A percentile compares a stretch with the other conserved stretches of the same genome.
Conservation (phyloP, 306 rosid genomes). For the Glycine latifolia region DNA sequence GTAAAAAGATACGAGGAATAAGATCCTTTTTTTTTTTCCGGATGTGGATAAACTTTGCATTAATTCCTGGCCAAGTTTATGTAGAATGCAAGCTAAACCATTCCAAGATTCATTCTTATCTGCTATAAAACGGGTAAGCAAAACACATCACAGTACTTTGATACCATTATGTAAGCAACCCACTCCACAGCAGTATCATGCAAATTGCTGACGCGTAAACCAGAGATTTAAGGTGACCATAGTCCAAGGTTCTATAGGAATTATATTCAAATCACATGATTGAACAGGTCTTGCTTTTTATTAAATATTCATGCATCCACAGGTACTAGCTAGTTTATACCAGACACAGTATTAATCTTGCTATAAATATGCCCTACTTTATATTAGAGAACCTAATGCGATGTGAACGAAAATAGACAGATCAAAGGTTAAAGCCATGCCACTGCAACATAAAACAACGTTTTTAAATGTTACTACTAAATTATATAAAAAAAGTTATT, state of each 20-base stretch:
- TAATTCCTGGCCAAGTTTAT: background rate
- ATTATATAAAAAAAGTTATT: background rate
- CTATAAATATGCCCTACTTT: background rate
- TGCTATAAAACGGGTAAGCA: background rate
- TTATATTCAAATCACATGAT: background rate
- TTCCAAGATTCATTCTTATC: background rate
- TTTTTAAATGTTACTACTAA: background rate
- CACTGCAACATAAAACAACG: background rate
- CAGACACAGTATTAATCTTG: background rate
- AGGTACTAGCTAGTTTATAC: background rate
- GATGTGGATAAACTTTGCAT: background rate
- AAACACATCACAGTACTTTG: background rate
- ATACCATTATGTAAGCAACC: background rate
- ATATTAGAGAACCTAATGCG: background rate
- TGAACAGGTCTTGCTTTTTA: background rate
- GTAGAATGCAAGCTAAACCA: background rate
- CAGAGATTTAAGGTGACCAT: background rate
- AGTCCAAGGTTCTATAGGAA: background rate
- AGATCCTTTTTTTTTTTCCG: too few relatives aligned
- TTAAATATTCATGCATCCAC: background rate
- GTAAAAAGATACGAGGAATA: too few relatives aligned
- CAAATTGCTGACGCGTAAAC: background rate
- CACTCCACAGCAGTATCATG: background rate
- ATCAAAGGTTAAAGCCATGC: background rate
- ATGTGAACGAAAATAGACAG: background rate